phyloP scores from a whole-genome alignment of 169 alveolate genomes.

The Plasmodium knowlesi region DNA sequence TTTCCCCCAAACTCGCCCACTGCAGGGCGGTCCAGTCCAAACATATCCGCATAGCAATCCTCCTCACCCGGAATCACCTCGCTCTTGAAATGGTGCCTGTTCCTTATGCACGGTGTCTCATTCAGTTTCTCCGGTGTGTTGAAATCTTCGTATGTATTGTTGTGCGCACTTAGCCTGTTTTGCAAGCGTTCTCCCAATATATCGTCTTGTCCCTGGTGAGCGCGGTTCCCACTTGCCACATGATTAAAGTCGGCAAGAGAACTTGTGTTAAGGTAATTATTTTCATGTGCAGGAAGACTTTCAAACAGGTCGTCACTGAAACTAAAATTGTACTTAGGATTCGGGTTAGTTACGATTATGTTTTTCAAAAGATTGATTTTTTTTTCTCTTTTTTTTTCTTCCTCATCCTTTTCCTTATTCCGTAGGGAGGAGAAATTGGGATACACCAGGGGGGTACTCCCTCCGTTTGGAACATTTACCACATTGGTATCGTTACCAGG shows the following conservation, averaged over 20 bases:
- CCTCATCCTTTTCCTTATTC: slow-evolving; percentile 67
- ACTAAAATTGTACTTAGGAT: slow-evolving; percentile 32
- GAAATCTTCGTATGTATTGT: slow-evolving; percentile 3
- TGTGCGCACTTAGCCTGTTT: not conserved
- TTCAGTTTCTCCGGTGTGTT: slow-evolving; percentile 10
- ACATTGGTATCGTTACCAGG: not conserved
- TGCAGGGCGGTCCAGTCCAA: not conserved
- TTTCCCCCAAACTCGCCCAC: not conserved
- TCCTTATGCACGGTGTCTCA: slow-evolving; percentile 35
- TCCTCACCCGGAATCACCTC: not conserved
- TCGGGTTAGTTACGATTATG: slow-evolving; percentile 37
- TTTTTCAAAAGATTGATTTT: slow-evolving; percentile 63
- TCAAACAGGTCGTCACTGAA: slow-evolving; percentile 63
- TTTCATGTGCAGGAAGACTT: slow-evolving; percentile 12
- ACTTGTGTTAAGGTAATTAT: slow-evolving; percentile 6
- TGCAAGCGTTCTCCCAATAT: not conserved
- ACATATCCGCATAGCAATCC: not conserved
- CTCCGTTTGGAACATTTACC: not conserved
- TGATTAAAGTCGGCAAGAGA: slow-evolving; percentile 36
- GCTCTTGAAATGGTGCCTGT: slow-evolving; percentile 8
- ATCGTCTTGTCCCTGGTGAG: not conserved
- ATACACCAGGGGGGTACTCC: not conserved
- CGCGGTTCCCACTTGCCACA: not conserved
- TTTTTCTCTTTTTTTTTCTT: slow-evolving; percentile 58
- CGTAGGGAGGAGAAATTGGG: slow-evolving; percentile 10